phyloP scores from a whole-genome alignment of 75 land plant species.

The Isoetes taiwanensis region DNA sequence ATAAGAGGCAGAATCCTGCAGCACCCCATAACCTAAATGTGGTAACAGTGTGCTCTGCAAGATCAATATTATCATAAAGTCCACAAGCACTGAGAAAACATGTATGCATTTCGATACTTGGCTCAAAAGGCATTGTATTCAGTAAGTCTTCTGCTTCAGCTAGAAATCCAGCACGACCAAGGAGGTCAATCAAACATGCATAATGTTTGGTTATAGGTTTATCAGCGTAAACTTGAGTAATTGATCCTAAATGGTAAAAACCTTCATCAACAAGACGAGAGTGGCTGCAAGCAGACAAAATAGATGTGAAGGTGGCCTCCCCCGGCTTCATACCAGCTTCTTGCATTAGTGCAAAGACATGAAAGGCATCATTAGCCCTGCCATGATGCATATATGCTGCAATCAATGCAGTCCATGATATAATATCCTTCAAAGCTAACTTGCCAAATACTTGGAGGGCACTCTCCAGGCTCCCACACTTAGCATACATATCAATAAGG shows the following conservation, averaged over 20 bases:
- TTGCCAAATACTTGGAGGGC: background rate
- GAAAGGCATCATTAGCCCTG: slow-evolving; percentile 8
- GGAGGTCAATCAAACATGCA: slow-evolving; percentile 18
- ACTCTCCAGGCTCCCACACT: background rate
- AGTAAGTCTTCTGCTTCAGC: no score
- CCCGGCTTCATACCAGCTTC: slow-evolving; percentile 7
- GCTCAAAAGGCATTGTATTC: no score
- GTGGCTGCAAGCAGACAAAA: slow-evolving; percentile 20
- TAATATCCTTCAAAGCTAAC: slow-evolving; percentile 5
- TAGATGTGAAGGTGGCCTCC: slow-evolving; percentile 16
- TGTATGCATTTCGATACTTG: no score
- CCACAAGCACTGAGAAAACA: no score
- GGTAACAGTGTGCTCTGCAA: no score
- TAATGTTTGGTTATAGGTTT: slow-evolving; percentile 15
- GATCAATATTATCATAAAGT: no score
- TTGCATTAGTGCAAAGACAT: slow-evolving; percentile 3
- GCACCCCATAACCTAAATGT: no score
- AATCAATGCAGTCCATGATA: slow-evolving; percentile 23
- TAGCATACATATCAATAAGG: no score
- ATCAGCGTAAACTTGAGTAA: no score
- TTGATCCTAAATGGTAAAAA: background rate
- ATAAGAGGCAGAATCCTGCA: no score
- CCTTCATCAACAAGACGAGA: slow-evolving; percentile 16
- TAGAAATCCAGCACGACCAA: slow-evolving; percentile 21
- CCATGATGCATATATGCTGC: slow-evolving; percentile 17